Evolutionary conservation across 345 rosid species (phyloP).

Genomic region (Syzygium grande): DNA sequence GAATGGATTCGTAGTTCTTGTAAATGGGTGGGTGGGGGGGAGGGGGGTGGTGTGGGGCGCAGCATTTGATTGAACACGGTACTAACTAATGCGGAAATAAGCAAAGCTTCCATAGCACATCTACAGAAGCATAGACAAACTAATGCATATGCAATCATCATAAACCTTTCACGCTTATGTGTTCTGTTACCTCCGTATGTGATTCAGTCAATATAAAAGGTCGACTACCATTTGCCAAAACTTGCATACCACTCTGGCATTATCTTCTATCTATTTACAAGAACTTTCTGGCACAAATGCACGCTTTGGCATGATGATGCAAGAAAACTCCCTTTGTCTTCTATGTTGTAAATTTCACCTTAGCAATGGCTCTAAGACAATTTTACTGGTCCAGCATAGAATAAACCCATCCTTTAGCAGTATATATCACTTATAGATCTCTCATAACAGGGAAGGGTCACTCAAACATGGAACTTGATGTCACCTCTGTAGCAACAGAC

Average conservation of each 20-base stretch:
- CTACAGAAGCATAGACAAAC: neutral
- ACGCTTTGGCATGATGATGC: neutral
- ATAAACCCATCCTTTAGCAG: neutral
- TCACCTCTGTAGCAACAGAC: neutral
- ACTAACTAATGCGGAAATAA: neutral
- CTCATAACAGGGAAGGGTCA: neutral
- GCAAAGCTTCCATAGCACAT: neutral
- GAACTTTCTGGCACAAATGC: neutral
- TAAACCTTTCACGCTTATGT: too few relatives aligned
- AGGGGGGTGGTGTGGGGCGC: too few relatives aligned
- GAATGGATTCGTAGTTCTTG: neutral
- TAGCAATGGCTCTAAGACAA: neutral
- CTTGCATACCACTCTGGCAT: neutral
- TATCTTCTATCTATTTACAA: neutral
- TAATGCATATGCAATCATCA: neutral
- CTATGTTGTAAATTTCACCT: neutral
- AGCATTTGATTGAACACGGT: neutral
- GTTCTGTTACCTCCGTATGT: neutral
- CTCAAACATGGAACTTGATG: neutral
- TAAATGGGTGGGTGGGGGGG: too few relatives aligned
- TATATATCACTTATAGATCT: neutral
- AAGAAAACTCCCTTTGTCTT: neutral
- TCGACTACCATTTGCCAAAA: neutral
- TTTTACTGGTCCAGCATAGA: too few relatives aligned
- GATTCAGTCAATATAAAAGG: neutral